Conservation (phyloP, 2,329 filamentous ascomycete species). For the Colletotrichum orbiculare region DNA sequence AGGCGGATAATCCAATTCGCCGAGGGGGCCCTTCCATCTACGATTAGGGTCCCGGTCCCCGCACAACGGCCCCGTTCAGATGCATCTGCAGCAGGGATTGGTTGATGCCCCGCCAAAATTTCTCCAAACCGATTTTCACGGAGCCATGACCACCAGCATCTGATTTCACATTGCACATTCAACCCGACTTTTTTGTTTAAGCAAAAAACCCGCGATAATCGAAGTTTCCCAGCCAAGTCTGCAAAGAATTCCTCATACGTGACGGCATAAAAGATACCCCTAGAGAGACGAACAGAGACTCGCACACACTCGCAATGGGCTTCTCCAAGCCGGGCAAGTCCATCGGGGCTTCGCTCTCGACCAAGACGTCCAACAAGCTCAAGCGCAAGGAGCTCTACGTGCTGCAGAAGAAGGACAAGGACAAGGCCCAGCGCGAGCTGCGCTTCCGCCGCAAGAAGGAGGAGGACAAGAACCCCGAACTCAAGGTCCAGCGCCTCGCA, state of each 20-base stretch:
- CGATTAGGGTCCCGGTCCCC: background rate
- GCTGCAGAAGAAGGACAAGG: constrained; percentile 80
- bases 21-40: constrained; percentile 8
- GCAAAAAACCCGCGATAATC: background rate
- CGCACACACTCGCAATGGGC: constrained; percentile 21
- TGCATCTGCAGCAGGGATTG: constrained; percentile 35
- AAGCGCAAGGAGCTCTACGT: constrained; percentile 82
- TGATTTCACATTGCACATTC: background rate
- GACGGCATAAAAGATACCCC: background rate
- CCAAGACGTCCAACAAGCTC: constrained; percentile 78
- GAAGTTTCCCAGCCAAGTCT: background rate
- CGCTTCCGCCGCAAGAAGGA: constrained; percentile 84
- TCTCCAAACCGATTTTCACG: constrained; percentile 32
- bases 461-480: constrained; percentile 83
- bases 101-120: constrained; percentile 38
- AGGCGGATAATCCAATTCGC: constrained; percentile 34
- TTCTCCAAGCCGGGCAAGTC: constrained; percentile 37
- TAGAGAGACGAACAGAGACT: background rate
- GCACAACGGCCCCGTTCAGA: constrained; percentile 13
- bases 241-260: too few species aligned
- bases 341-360: constrained; percentile 47
- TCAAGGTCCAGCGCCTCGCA: constrained; percentile 78
- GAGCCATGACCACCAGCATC: background rate
- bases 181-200: too few species aligned
- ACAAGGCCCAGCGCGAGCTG: constrained; percentile 79